Percentiles rank a stretch among this genome's conserved stretches.
These are phyloP conservation scores for Hymenoscyphus albidus DNA, from an alignment of 2,329 filamentous ascomycete species.

Conservation along the genomic window DNA sequence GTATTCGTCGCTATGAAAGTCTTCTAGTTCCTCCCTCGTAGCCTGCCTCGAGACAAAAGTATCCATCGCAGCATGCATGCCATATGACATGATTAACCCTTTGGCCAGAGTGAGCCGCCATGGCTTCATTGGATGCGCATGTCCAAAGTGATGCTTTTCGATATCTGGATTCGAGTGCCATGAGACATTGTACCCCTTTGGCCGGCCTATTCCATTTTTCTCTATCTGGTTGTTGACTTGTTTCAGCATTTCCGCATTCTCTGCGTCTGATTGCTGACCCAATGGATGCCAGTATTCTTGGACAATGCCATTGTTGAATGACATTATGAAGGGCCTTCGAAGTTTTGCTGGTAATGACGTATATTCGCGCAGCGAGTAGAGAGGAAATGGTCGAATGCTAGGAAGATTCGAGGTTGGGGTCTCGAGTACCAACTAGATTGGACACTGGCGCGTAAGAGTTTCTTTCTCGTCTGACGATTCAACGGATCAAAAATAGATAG, in stretches of 20 bases:
- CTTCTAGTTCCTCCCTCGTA: constrained; percentile 79
- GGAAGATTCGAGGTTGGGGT: background rate
- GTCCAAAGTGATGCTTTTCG: constrained; percentile 94
- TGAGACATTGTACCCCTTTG: constrained; percentile 85
- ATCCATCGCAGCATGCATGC: constrained; percentile 96
- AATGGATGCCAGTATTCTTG: constrained; percentile 32
- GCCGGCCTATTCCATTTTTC: constrained; percentile 68
- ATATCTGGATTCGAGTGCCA: constrained; percentile 95
- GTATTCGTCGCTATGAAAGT: constrained; percentile 87
- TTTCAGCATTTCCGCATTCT: constrained; percentile 27
- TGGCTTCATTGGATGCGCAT: constrained; percentile 97
- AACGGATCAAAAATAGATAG: background rate
- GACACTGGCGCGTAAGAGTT: background rate
- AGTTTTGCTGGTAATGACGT: background rate
- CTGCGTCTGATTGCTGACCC: constrained; percentile 27
- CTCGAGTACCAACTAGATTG: background rate
- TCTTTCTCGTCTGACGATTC: background rate
- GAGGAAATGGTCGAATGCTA: background rate
- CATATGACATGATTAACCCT: constrained; percentile 89
- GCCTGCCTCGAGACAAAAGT: constrained; percentile 81
- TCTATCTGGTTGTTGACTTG: constrained; percentile 34
- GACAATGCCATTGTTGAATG: constrained; percentile 26
- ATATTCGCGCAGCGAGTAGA: background rate
- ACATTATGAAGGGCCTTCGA: background rate
- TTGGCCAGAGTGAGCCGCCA: constrained; percentile 96